Evolutionary conservation across 257 asterid genomes (phyloP).

Genomic region (Linderniella brevidens): DNA sequence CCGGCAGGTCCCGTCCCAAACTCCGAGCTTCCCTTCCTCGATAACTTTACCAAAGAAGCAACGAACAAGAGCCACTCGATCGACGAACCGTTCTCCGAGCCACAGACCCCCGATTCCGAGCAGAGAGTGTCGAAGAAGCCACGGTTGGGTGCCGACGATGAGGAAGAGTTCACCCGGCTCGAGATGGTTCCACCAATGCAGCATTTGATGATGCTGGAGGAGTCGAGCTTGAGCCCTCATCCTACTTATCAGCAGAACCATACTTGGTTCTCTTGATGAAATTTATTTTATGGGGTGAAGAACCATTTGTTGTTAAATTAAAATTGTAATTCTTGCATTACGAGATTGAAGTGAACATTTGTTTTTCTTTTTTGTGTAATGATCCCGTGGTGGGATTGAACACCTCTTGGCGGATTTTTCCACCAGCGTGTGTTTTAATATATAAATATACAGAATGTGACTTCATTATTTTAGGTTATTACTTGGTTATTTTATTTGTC

Average conservation of each 20-base stretch:
- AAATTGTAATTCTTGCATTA: too few species aligned
- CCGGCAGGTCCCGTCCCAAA: constrained; percentile 69
- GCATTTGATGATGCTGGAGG: constrained; percentile 28
- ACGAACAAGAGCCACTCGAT: constrained; percentile 35
- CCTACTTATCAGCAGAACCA: constrained; percentile 15
- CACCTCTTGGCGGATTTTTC: too few species aligned
- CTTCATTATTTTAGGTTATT: too few species aligned
- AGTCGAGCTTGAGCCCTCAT: constrained; percentile 30
- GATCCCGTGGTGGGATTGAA: too few species aligned
- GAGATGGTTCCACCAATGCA: constrained; percentile 19
- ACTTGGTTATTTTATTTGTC: too few species aligned
- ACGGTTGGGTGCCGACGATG: constrained; percentile 11
- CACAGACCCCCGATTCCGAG: constrained; percentile 73
- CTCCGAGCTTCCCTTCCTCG: constrained; percentile 39
- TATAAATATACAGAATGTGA: too few species aligned
- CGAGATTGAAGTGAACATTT: too few species aligned
- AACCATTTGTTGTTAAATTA: too few species aligned
- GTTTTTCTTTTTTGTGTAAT: too few species aligned
- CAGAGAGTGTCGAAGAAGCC: constrained; percentile 34
- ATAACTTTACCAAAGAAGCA: constrained; percentile 24
- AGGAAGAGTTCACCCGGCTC: constrained; percentile 18
- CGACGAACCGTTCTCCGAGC: constrained; percentile 67
- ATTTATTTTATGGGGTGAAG: constrained; percentile 13
- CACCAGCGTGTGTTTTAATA: too few species aligned
- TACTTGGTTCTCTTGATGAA: constrained; percentile 26